These are phyloP conservation scores for Aciculoconidium aculeatum DNA, from an alignment of 805 yeast genomes.

Conservation along the genomic window DNA sequence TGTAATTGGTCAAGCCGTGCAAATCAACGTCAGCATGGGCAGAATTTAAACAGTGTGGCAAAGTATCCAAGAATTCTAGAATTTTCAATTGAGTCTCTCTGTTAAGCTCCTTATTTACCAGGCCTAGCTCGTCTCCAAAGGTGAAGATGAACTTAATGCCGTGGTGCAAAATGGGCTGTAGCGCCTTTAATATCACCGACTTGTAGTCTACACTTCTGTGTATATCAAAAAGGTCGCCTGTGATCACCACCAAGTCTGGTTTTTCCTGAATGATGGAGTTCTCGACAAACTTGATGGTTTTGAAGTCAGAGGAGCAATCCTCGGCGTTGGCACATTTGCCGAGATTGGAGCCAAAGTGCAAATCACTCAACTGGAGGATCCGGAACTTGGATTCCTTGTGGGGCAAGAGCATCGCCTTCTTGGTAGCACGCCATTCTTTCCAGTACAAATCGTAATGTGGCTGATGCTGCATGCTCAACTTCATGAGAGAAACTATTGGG, in stretches of 20 bases:
- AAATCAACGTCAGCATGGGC: conserved; percentile 12
- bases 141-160: conserved; percentile 30
- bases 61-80: conserved; percentile 23
- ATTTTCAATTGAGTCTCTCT: conserved; percentile 12
- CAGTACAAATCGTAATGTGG: conserved; percentile 3
- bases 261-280: conserved; percentile 20
- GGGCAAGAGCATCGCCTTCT: conserved; percentile 5
- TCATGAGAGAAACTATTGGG: conserved; percentile 15
- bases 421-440: conserved; percentile 2
- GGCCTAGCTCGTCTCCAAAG: conserved; percentile 26
- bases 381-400: conserved; percentile 18
- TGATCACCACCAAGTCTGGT: conserved; percentile 32
- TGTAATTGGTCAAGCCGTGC: conserved; percentile 35
- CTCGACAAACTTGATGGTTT: conserved; percentile 26
- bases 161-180: conserved; percentile 26
- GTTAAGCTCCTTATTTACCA: conserved; percentile 1
- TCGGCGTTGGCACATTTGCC: conserved; percentile 17
- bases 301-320: conserved; percentile 22
- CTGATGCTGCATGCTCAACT: conserved; percentile 9
- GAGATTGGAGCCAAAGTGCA: conserved; percentile 30
- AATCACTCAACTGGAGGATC: conserved; percentile 33
- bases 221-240: conserved; percentile 35
- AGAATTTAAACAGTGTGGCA: conserved; percentile 33
- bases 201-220: conserved; percentile 20
- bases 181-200: conserved; percentile 25